Evolutionary conservation across 164 flowering plant genomes (phyloP), one percentile per base, ranked within the genome.

Genomic region (Akebia trifoliata): DNA sequence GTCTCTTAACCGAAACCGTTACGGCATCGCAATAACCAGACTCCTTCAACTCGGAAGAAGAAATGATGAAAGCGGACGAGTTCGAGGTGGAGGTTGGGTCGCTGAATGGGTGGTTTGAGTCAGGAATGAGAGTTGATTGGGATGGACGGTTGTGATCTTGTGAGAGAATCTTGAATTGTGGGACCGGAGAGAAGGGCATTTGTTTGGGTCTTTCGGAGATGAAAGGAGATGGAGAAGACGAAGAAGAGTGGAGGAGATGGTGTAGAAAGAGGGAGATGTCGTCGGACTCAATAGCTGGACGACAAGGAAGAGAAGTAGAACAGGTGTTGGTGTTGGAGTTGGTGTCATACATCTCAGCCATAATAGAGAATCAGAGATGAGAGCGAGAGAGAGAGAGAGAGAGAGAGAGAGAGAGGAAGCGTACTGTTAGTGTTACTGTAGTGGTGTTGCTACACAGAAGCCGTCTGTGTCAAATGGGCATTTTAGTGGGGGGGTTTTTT

Each of bases 281-380:
- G 54, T 79, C 84, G 4, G 76, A 55, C 40, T 77, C 81, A 26
- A 69, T 57, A 22, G 61, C 32, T 2, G 38, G 54, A 29, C 35
- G 24, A 15, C 21, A 68, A 39, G 17, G 69, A 35, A 57, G 60
- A 17, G 75, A 21, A 11, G 62, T 36, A 3, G 74, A 66, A 42
- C 42, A 44, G 39, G 64, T 54, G 44, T 17, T 2, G 44, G 44
- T 43, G 47, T 18, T 21, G 40, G 29, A 46, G 29, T 4, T 24
- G 10, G 47, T 46, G 49, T 74, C 72, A 72, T 74, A 72, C 78
- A 70, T 74, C 65, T 82, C 75, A 54, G 75, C 78, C 79, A 74
- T 72, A 24, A n/a, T 2, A 2, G n/a, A 6, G 15, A 29, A 36
- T 14, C 61, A 40, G 58, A 25, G 4, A n/a, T 3, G 7, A 51